Evolutionary conservation across 176 grass and related monocot genomes (phyloP).

Genomic region (Dactylis glomerata): DNA sequence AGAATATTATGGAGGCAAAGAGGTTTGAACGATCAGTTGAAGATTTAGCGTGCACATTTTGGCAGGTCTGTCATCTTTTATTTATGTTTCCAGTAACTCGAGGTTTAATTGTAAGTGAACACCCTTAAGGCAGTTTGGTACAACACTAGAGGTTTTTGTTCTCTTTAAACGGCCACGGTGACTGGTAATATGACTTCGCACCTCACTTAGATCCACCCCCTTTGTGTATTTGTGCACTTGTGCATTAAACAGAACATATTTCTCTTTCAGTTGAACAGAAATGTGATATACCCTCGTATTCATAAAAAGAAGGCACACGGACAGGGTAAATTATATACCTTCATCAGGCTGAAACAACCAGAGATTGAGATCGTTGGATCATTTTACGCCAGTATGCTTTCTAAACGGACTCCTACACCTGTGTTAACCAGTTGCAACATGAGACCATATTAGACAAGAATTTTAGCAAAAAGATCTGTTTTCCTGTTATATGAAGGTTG

Average conservation of each 20-base stretch:
- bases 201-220: background rate
- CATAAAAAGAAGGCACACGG: background rate
- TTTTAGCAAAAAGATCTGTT: background rate
- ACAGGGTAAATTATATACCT: constrained; percentile 20
- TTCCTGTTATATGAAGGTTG: background rate
- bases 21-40: background rate
- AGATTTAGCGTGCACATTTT: background rate
- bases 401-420: background rate
- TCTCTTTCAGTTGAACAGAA: background rate
- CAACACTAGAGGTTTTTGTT: background rate
- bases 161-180: background rate
- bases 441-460: background rate
- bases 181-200: background rate
- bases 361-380: background rate
- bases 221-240: too few species aligned
- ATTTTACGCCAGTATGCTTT: background rate
- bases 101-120: background rate
- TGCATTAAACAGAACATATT: background rate
- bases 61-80: background rate
- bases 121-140: background rate
- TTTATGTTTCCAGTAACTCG: background rate
- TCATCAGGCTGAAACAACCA: background rate
- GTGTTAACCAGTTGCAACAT: constrained; percentile 2
- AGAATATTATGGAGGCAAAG: background rate
- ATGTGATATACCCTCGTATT: background rate